A percentile compares a stretch with the other conserved stretches of the same genome.
Evolutionary conservation across 768 basidiomycete genomes (phyloP).

Genomic region (Lentinula edodes): DNA sequence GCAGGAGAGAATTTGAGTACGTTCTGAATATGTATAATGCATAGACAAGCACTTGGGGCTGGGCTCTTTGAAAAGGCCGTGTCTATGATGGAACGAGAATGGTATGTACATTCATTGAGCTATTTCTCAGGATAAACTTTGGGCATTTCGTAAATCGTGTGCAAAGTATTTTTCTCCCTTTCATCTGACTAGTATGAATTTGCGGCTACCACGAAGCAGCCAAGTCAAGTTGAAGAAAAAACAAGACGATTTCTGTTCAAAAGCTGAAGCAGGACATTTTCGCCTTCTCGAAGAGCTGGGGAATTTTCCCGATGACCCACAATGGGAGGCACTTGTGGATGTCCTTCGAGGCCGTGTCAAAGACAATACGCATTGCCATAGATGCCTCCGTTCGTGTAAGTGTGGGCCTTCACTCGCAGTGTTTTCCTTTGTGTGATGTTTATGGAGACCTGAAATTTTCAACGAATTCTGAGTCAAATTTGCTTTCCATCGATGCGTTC

Average conservation of each 20-base stretch:
- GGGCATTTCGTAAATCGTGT: slow-evolving; percentile 58
- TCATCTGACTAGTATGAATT: slow-evolving; percentile 10
- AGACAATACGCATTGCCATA: slow-evolving; percentile 48
- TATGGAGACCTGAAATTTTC: no score
- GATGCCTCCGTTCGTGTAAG: slow-evolving; percentile 60
- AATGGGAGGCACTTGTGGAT: slow-evolving; percentile 73
- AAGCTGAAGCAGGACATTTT: slow-evolving; percentile 44
- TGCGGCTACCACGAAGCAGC: slow-evolving; percentile 55
- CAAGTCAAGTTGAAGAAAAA: slow-evolving; percentile 49
- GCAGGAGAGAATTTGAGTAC: slow-evolving; percentile 53
- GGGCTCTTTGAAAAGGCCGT: neutral
- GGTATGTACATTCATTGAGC: neutral
- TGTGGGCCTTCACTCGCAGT: neutral
- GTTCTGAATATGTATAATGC: slow-evolving; percentile 4
- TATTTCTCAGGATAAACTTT: slow-evolving; percentile 42
- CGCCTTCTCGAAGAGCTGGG: slow-evolving; percentile 27
- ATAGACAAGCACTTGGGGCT: neutral
- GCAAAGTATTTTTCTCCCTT: neutral
- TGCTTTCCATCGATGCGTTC: slow-evolving; percentile 69
- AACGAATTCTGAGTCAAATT: no score
- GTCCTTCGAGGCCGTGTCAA: slow-evolving; percentile 72
- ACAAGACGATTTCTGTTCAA: slow-evolving; percentile 60
- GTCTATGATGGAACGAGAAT: slow-evolving; percentile 2
- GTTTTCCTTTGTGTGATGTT: neutral
- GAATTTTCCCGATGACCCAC: slow-evolving; percentile 59